These are phyloP conservation scores for Phytophthora pinifolia DNA, from an alignment of 352 stramenopile genomes.

Conservation along the genomic window DNA sequence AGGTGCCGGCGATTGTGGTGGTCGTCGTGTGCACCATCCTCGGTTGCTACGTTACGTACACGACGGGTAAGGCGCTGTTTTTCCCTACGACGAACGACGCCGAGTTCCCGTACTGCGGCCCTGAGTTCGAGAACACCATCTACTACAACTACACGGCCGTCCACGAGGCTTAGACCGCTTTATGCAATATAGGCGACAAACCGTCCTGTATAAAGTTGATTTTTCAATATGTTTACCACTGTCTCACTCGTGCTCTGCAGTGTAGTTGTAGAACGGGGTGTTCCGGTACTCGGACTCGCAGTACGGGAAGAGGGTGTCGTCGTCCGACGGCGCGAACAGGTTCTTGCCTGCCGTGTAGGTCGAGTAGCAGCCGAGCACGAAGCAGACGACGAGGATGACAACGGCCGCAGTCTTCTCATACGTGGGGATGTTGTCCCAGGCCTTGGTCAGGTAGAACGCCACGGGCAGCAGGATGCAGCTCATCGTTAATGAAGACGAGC, in stretches of 20 bases:
- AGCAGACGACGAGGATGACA: slow-evolving; percentile 34
- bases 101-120: slow-evolving; percentile 51
- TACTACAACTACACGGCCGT: slow-evolving; percentile 52
- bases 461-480: slow-evolving; percentile 40
- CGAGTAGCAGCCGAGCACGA: slow-evolving; percentile 45
- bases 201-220: too few species aligned
- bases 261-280: slow-evolving; percentile 47
- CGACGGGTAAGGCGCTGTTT: slow-evolving; percentile 44
- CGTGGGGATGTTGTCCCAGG: slow-evolving; percentile 19
- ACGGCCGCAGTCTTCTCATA: slow-evolving; percentile 24
- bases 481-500: slow-evolving; percentile 42
- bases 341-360: slow-evolving; percentile 47
- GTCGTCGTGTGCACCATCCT: slow-evolving; percentile 33
- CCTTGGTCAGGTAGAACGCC: slow-evolving; percentile 43
- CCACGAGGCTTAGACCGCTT: slow-evolving; percentile 11
- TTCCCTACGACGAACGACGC: slow-evolving; percentile 26
- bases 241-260: slow-evolving; percentile 31
- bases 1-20: slow-evolving; percentile 25
- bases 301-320: slow-evolving; percentile 32
- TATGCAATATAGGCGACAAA: not conserved
- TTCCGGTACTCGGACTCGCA: slow-evolving; percentile 35
- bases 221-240: too few species aligned
- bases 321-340: slow-evolving; percentile 37
- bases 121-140: slow-evolving; percentile 43
- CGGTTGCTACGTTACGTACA: slow-evolving; percentile 44